Evolutionary conservation across 331 rosid genomes (phyloP), one percentile per base, ranked within the genome.

Genomic region (Rhamnella rubrinervis): DNA sequence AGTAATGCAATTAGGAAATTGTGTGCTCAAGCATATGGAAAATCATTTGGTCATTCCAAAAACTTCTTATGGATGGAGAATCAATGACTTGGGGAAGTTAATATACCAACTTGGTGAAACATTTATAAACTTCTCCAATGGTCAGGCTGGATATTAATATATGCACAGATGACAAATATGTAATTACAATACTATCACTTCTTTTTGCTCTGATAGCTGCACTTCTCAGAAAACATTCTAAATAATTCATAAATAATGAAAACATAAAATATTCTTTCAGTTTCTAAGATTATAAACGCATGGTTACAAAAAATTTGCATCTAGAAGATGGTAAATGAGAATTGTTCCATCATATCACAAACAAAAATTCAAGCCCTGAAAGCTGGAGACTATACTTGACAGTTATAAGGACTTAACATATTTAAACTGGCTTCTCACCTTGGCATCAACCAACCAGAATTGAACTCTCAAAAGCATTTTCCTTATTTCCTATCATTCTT

Each of bases 371-470:
- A 14, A 0, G 31, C n/a, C 9, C 23, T 13, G 2, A 56, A 19
- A 71, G 61, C 9, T 0, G 8, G 31, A 51, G 10, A 60, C 51
- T 12, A 57, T 35, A 49, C 23, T 26, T 19, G 35, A 38, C 13
- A 39, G 49, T 70, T 60, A 5, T 35, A 31, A 20, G 5, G 62
- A 53, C n/a, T 16, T 39, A 6, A 50, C n/a, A 44, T 46, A 13
- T 14, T 63, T 19, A 38, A 21, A 23, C 17, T 17, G 66, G 50
- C 75, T 49, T 75, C 81, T 75, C 76, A 95, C 99, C 86, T 89
- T 66, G 49, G 97, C 99, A 82, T 95, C 97, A 67, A 95, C 97
- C 71, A 95, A 88, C 99, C 99, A 95, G 73, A 95, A 95, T 82
- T 95, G 99, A 61, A 80, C 96, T 88, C 71, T 86, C 73, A 79